Percentiles rank a stretch among this genome's conserved stretches.
Evolutionary conservation across 2,329 filamentous ascomycete genomes (phyloP).

Genomic region (Helicocarpus griseus): DNA sequence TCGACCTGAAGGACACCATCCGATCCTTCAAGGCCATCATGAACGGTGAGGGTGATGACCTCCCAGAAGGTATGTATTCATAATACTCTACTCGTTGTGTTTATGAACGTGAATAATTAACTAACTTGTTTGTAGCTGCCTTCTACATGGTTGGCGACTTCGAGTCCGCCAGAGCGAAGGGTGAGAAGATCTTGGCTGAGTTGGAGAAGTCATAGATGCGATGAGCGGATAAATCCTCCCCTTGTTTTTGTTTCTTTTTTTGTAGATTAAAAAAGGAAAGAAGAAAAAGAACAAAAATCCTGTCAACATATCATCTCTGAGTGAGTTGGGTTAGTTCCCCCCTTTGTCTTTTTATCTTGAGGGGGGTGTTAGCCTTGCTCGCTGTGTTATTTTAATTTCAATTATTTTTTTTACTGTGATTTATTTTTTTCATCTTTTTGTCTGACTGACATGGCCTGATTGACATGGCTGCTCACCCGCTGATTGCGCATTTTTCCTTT

Average conservation of each 20-base stretch:
- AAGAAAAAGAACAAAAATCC: not conserved
- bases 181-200: conserved; percentile 99
- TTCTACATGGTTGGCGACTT: conserved; percentile 99
- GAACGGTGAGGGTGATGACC: conserved; percentile 85
- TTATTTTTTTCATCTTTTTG: not conserved
- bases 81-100: conserved; percentile 2
- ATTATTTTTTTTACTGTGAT: conserved; percentile 7
- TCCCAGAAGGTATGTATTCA: conserved; percentile 67
- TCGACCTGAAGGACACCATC: conserved; percentile 98
- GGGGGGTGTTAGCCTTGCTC: conserved; percentile 2
- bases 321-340: conserved; percentile 6
- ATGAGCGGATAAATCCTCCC: too few species aligned
- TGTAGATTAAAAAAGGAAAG: not conserved
- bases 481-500: not conserved
- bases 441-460: too few species aligned
- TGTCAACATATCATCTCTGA: too few species aligned
- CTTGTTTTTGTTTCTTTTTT: not conserved
- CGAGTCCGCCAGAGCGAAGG: conserved; percentile 85
- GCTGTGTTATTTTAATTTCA: conserved; percentile 10
- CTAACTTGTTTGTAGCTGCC: conserved; percentile 40
- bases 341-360: conserved; percentile 8
- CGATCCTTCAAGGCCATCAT: conserved; percentile 95
- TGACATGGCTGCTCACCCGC: too few species aligned
- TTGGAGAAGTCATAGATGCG: conserved; percentile 51
- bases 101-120: not conserved